These are phyloP conservation scores for Piloderma croceum DNA, from an alignment of 768 basidiomycete species.

Conservation along the genomic window DNA sequence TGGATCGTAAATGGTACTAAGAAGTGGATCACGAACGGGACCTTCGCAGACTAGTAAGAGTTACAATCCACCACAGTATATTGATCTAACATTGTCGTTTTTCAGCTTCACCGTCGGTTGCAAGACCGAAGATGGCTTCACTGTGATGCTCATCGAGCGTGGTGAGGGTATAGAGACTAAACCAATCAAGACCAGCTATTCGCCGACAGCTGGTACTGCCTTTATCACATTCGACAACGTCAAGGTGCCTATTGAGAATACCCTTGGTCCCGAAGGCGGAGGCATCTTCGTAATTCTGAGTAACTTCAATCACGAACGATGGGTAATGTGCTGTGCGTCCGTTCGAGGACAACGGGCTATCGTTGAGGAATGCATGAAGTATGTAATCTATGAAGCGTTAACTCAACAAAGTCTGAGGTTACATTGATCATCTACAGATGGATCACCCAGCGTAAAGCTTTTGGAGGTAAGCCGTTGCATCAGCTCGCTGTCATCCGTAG, in stretches of 20 bases:
- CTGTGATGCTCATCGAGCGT: constrained; percentile 62
- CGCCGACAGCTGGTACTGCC: constrained; percentile 79
- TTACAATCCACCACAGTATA: not conserved
- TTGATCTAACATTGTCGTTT: constrained; percentile 14
- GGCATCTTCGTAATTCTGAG: constrained; percentile 62
- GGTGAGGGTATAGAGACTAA: constrained; percentile 59
- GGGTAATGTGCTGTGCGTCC: constrained; percentile 62
- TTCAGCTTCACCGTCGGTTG: constrained; percentile 58
- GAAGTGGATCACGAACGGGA: constrained; percentile 55
- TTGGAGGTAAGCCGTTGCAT: constrained; percentile 58
- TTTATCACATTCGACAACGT: constrained; percentile 82
- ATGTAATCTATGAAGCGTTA: constrained; percentile 2
- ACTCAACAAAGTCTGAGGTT: not conserved
- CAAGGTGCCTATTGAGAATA: constrained; percentile 81
- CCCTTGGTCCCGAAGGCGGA: constrained; percentile 57
- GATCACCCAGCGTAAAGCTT: constrained; percentile 73
- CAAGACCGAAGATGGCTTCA: constrained; percentile 54
- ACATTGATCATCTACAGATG: constrained; percentile 38
- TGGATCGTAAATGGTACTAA: constrained; percentile 74
- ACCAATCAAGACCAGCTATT: constrained; percentile 80
- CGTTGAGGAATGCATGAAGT: constrained; percentile 74
- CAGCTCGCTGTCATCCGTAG: constrained; percentile 70
- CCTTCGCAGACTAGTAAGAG: constrained; percentile 17
- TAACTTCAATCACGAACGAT: constrained; percentile 70
- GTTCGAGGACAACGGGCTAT: constrained; percentile 53